Evolutionary conservation across 768 basidiomycete species (phyloP).

Genomic region (Lactarius tabidus): DNA sequence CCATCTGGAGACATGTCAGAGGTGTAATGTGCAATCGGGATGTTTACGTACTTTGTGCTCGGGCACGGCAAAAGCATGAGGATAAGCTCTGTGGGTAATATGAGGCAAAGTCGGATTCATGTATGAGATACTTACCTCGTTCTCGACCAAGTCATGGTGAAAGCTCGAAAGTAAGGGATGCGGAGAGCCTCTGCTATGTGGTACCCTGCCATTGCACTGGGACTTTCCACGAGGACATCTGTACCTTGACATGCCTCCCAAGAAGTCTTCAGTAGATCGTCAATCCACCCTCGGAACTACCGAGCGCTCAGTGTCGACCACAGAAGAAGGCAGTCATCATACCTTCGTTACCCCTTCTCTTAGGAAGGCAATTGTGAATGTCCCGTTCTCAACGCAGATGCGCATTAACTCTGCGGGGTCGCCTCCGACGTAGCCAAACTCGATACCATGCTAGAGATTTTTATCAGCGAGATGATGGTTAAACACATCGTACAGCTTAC

Average conservation of each 20-base stretch:
- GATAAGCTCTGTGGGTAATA: slow-evolving; percentile 71
- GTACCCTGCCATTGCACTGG: slow-evolving; percentile 95
- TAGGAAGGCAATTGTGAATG: slow-evolving; percentile 92
- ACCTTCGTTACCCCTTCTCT: slow-evolving; percentile 89
- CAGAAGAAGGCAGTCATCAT: slow-evolving; percentile 12
- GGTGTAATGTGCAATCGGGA: neutral
- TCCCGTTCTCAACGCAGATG: slow-evolving; percentile 97
- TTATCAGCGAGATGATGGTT: neutral
- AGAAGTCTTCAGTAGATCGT: slow-evolving; percentile 89
- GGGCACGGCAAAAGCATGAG: slow-evolving; percentile 96
- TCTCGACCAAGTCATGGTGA: slow-evolving; percentile 97
- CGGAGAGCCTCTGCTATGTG: slow-evolving; percentile 94
- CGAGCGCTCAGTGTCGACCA: slow-evolving; percentile 13
- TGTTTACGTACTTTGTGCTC: slow-evolving; percentile 69
- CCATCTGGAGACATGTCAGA: slow-evolving; percentile 55
- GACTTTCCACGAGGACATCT: slow-evolving; percentile 91
- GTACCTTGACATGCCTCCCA: slow-evolving; percentile 97
- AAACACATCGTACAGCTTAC: slow-evolving; percentile 42
- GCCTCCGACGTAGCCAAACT: slow-evolving; percentile 90
- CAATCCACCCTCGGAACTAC: slow-evolving; percentile 96
- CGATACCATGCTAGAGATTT: slow-evolving; percentile 80
- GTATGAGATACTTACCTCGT: slow-evolving; percentile 53
- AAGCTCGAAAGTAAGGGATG: slow-evolving; percentile 93
- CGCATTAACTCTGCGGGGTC: slow-evolving; percentile 98
- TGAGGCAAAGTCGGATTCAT: neutral